Base-by-base conservation (phyloP, 257 asterid genomes). In the Penstemon eatonii region DNA sequence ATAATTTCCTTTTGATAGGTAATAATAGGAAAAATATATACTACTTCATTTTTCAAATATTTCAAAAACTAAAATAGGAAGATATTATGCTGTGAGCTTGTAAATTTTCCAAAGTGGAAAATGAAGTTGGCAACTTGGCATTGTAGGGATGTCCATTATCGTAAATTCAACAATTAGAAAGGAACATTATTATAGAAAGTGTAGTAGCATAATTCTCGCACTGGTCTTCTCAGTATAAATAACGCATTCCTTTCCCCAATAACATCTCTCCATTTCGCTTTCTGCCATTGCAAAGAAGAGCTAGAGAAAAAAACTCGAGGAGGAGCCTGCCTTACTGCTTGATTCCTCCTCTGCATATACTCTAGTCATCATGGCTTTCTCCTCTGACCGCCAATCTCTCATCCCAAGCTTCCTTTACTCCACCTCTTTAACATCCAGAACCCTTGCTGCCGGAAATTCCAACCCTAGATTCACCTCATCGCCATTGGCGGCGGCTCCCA, bases 361-460 rank as follows among this genome's bases (percentile, higher is more conserved):
- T 3, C 8, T 12, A 4, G 51, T 58, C 62, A 50, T 7, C 57
- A 82, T 82, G 85, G 83, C 73, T 62, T n/a, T 54, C 71, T 63
- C 75, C 67, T 81, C 85, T 67, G 92, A 89, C 69, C 96, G 96
- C 43, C 91, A 79, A 13, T 78, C 97, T 54, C 87, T 90, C 60
- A 78, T 90, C 37, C 97, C 97, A 5, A 50, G 70, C 69, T 90
- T 74, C 78, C 94, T 90, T 15, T 90, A 87, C 69, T 62, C 85
- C 60, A 53, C 88, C 62, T 69, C 86, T 5, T 76, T 80, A 63
- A 59, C 81, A 5, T 75, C 89, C 66, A 82, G 80, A 76, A 42
- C 80, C 75, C 56, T 75, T 9, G 68, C 68, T 59, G 73, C 73
- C 60, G 63, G 64, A 11, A 57, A 74, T 58, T 72, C 83, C 13